phyloP scores from a whole-genome alignment of 129 eudicot genomes.

The carrot (Daucus carota) region DNA sequence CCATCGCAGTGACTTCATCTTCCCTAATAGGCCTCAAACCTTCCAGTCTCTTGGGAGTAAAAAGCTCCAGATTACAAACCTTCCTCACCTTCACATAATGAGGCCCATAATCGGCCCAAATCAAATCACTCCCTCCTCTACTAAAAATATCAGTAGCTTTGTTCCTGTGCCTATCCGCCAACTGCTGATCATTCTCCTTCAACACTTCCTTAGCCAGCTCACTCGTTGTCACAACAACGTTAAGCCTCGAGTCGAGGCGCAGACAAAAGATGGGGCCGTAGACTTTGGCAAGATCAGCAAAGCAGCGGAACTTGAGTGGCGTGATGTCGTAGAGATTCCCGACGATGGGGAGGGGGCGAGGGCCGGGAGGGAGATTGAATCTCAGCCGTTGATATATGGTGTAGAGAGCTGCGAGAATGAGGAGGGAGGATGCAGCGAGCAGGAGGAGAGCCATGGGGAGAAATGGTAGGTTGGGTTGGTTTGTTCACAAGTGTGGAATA shows the following conservation, averaged over 20 bases:
- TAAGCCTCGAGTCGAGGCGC: slow-evolving; percentile 55
- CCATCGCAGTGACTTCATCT: slow-evolving; percentile 91
- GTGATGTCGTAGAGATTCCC: slow-evolving; percentile 79
- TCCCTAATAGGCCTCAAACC: slow-evolving; percentile 82
- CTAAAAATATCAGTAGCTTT: slow-evolving; percentile 55
- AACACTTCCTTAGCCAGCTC: slow-evolving; percentile 74
- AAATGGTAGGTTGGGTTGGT: not conserved
- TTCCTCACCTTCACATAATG: slow-evolving; percentile 91
- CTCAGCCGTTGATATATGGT: slow-evolving; percentile 39
- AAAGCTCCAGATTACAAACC: slow-evolving; percentile 70
- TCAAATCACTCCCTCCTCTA: slow-evolving; percentile 71
- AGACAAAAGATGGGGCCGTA: slow-evolving; percentile 83
- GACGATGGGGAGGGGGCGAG: slow-evolving; percentile 68
- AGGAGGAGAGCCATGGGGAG: slow-evolving; percentile 33
- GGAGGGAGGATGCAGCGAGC: slow-evolving; percentile 15
- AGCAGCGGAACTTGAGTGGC: slow-evolving; percentile 71
- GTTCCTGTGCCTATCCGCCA: slow-evolving; percentile 72
- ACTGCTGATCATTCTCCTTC: slow-evolving; percentile 71
- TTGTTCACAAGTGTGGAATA: not conserved
- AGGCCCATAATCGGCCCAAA: slow-evolving; percentile 96
- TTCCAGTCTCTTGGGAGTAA: slow-evolving; percentile 71
- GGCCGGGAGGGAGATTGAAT: slow-evolving; percentile 86
- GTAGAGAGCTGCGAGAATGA: slow-evolving; percentile 28
- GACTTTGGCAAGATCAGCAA: slow-evolving; percentile 57
- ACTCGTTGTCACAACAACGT: slow-evolving; percentile 51